A percentile compares a stretch with the other conserved stretches of the same genome.
Conservation (phyloP, 78 protist species). For the Dictyostelium brefeldianum region DNA sequence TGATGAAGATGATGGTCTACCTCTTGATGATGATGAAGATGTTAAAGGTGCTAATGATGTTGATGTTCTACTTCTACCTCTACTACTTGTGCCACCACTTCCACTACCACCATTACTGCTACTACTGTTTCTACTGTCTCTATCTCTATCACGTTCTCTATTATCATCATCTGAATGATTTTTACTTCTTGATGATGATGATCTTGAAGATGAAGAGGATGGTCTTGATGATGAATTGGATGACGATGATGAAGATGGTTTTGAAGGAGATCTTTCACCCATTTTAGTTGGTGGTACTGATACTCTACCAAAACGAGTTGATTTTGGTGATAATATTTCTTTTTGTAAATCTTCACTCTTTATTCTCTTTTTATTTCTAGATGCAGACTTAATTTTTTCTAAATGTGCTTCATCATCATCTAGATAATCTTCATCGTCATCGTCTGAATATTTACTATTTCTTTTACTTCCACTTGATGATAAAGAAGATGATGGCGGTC, state of each 20-base stretch:
- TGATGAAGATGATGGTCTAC: too few species aligned
- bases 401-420: not conserved
- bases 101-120: not conserved
- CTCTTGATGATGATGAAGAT: not conserved
- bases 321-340: constrained; percentile 35
- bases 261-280: not conserved
- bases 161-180: constrained; percentile 56
- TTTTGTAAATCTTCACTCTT: not conserved
- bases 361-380: constrained; percentile 23
- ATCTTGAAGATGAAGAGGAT: not conserved
- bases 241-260: not conserved
- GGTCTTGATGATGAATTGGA: constrained; percentile 11
- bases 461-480: not conserved
- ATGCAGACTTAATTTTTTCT: not conserved
- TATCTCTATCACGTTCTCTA: not conserved
- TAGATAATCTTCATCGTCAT: not conserved
- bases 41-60: not conserved
- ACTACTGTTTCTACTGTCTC: not conserved
- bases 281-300: constrained; percentile 63
- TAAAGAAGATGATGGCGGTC: not conserved
- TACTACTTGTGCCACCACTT: not conserved
- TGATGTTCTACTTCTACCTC: constrained; percentile 22
- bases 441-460: not conserved
- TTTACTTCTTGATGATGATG: not conserved
- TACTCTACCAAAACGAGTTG: constrained; percentile 71